Evolutionary conservation across 2,329 filamentous ascomycete species (phyloP), one percentile per base, ranked within the genome.

Genomic region (Rhynchosporium agropyri): DNA sequence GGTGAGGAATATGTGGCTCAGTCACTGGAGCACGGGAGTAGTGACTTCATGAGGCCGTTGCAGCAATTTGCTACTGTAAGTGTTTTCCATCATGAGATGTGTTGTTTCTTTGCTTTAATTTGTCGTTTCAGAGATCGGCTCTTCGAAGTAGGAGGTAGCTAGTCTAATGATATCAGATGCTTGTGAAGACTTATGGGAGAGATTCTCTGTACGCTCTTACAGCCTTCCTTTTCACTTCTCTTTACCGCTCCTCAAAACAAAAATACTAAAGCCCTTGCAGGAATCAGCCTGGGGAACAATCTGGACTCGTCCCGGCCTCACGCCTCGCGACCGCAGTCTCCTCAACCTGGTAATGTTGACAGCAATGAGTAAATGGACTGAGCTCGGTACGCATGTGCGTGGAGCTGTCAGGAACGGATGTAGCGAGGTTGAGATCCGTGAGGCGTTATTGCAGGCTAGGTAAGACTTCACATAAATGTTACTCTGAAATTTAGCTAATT

Each of bases 261-360:
- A 31, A n/a, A 38, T 5, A 38, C 31, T 53, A 28, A 53, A 29
- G 38, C 13, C 2, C 3, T 15, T 15, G 4, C 29, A 71, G 70
- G 71, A 73, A 67, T 65, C 67, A 31, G 70, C 69, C 9, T 73
- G 71, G 71, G 71, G 70, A 10, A 72, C 71, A 9, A 70, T 73
- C 55, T 73, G 71, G 71, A 72, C 71, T 13, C 65, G 71, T 3
- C 71, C 71, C 3, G 71, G 71, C 2, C 58, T 73, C 0, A 66
- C 68, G 28, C 58, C 67, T 6, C 65, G 70, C 4, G 70, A 70
- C 13, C 58, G 71, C 29, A 72, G 70, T 62, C 56, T 73, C 3
- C 55, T 73, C 20, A 72, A 72, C 63, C 49, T 72, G 13, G 71
- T 70, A 8, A 73, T 73, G 71, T 60, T 73, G 54, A 72, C 71